Percentiles rank a stretch among this genome's conserved stretches.
These are phyloP conservation scores for Eimeria falciformis DNA, from an alignment of 169 alveolate species.

Conservation along the genomic window DNA sequence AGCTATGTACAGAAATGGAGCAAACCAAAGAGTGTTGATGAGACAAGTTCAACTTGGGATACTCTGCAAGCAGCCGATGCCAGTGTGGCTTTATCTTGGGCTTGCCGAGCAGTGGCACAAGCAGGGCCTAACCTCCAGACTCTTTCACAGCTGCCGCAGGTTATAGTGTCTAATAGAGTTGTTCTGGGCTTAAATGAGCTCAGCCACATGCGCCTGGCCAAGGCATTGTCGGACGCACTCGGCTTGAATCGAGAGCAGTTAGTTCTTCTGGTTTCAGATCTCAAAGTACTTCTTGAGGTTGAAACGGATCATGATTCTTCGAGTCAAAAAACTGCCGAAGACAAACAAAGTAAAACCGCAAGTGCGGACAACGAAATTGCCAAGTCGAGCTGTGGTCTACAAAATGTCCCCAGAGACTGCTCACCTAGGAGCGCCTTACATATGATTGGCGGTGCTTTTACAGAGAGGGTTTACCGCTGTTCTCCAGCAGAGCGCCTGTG, in stretches of 20 bases:
- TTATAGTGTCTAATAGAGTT: background rate
- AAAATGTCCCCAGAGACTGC: background rate
- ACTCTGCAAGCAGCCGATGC: background rate
- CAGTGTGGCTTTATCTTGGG: background rate
- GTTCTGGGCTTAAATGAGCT: background rate
- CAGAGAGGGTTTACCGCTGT: background rate
- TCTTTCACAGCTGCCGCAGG: background rate
- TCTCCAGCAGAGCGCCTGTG: background rate
- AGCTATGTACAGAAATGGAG: too few relatives aligned
- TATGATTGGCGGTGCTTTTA: background rate
- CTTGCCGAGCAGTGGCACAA: background rate
- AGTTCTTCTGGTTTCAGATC: background rate
- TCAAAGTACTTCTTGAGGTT: background rate
- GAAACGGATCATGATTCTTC: background rate
- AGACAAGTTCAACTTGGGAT: too few relatives aligned
- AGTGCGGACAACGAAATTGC: background rate
- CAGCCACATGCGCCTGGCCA: background rate
- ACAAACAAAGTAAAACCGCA: background rate
- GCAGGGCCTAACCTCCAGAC: background rate
- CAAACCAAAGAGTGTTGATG: too few relatives aligned
- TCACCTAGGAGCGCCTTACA: background rate
- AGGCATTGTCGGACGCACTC: background rate
- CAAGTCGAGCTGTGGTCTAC: background rate
- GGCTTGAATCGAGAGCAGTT: background rate
- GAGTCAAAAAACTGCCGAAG: background rate